Percentiles rank a stretch among this genome's conserved stretches.
Evolutionary conservation across 345 rosid genomes (phyloP).

Genomic region (Carallia brachiata): DNA sequence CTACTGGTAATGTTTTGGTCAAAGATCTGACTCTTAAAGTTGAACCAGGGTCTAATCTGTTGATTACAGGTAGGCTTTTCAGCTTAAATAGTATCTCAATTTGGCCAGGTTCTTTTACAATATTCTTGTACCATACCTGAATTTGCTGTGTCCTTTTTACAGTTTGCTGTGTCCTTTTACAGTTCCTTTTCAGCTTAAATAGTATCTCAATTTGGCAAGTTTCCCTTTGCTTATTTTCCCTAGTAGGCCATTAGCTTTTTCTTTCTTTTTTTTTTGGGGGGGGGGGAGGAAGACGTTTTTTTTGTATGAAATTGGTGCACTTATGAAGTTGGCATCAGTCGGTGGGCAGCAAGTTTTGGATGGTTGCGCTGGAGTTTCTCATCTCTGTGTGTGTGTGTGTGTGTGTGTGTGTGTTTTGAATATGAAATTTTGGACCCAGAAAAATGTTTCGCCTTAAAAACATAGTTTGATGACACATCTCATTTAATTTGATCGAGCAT

Average conservation of each 20-base stretch:
- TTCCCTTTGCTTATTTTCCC: neutral
- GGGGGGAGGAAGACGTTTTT: neutral
- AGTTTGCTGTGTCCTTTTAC: neutral
- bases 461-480: too few species aligned
- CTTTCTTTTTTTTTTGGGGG: neutral
- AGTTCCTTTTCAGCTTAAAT: neutral
- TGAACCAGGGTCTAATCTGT: constrained; percentile 88
- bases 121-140: too few species aligned
- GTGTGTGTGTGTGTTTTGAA: too few species aligned
- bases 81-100: constrained; percentile 15
- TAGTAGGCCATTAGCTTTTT: neutral
- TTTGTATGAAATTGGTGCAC: neutral
- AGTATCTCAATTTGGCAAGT: neutral
- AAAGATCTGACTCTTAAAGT: constrained; percentile 83
- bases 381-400: too few species aligned
- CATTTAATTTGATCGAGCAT: too few species aligned
- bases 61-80: constrained; percentile 79
- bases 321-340: neutral
- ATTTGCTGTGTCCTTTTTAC: neutral
- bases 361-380: neutral
- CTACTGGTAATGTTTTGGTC: constrained; percentile 89
- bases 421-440: too few species aligned
- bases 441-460: too few species aligned
- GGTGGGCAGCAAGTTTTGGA: neutral
- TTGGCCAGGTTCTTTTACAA: neutral